A percentile compares a stretch with the other conserved stretches of the same genome.
phyloP scores from a whole-genome alignment of 2,329 filamentous ascomycete species.

The Sarocladium kiliense region DNA sequence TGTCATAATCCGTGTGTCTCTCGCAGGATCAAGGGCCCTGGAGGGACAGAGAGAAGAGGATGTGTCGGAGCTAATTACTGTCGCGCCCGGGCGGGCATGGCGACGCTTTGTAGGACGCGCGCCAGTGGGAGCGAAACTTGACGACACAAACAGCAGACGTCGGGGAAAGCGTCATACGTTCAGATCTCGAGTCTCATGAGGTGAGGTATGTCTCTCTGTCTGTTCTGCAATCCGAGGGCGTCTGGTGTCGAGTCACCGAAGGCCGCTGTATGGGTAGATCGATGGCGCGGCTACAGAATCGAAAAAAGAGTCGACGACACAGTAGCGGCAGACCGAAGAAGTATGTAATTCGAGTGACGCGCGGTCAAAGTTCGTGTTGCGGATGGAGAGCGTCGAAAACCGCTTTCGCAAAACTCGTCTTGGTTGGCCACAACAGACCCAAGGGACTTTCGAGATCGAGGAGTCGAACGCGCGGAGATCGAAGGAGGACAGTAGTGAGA shows the following conservation, averaged over 20 bases:
- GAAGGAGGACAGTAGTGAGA: constrained; percentile 13
- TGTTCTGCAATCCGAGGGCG: too few species aligned
- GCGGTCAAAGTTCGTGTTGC: constrained; percentile 18
- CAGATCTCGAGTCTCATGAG: not conserved
- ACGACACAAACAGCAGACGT: constrained; percentile 17
- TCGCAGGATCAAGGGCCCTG: constrained; percentile 33
- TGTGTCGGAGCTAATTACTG: constrained; percentile 36
- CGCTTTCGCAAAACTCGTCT: constrained; percentile 26
- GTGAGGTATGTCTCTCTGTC: too few species aligned
- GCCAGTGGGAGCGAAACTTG: constrained; percentile 19
- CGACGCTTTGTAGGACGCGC: constrained; percentile 45
- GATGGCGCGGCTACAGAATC: constrained; percentile 3
- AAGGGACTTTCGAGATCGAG: constrained; percentile 13
- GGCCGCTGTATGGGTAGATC: constrained; percentile 8
- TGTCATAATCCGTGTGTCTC: constrained; percentile 56
- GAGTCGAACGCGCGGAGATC: constrained; percentile 19
- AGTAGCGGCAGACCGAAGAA: constrained; percentile 14
- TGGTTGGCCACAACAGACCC: constrained; percentile 22
- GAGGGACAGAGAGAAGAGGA: constrained; percentile 28
- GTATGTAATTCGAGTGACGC: constrained; percentile 11
- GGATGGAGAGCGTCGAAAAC: constrained; percentile 18
- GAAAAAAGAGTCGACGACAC: constrained; percentile 10
- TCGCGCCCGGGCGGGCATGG: constrained; percentile 53
- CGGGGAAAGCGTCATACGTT: constrained; percentile 19
- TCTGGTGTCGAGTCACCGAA: too few species aligned